Evolutionary conservation across 345 rosid species (phyloP).

Genomic region (Syzygium jambos): DNA sequence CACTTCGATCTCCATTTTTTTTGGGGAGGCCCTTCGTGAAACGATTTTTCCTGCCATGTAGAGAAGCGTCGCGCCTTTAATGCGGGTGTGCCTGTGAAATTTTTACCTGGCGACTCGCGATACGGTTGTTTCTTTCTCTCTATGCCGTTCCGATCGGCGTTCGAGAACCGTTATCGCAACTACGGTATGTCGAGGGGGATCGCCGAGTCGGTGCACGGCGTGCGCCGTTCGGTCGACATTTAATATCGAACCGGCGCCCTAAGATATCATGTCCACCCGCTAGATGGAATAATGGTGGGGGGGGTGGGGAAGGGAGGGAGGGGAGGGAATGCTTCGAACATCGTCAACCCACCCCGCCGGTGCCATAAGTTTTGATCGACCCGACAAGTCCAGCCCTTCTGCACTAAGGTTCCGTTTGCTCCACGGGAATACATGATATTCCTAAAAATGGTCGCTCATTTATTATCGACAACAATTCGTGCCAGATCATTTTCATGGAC

Average conservation of each 20-base stretch:
- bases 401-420: neutral
- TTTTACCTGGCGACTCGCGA: no score
- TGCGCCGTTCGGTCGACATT: neutral
- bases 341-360: neutral
- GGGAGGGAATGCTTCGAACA: neutral
- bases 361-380: neutral
- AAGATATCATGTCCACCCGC: neutral
- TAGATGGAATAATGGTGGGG: neutral
- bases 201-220: no score
- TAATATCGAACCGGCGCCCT: neutral
- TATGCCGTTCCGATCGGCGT: neutral
- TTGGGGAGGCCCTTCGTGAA: neutral
- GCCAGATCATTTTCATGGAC: no score
- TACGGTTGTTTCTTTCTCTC: no score
- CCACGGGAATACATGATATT: no score
- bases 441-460: no score
- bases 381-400: neutral
- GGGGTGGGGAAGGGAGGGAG: neutral
- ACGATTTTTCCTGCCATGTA: neutral
- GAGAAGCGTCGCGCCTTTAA: neutral
- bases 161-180: neutral
- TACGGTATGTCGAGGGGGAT: no score
- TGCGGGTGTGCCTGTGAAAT: no score
- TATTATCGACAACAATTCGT: no score
- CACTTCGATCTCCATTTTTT: neutral